Conservation (phyloP, 108 stramenopile species). For the Epipyxis sp. region DNA sequence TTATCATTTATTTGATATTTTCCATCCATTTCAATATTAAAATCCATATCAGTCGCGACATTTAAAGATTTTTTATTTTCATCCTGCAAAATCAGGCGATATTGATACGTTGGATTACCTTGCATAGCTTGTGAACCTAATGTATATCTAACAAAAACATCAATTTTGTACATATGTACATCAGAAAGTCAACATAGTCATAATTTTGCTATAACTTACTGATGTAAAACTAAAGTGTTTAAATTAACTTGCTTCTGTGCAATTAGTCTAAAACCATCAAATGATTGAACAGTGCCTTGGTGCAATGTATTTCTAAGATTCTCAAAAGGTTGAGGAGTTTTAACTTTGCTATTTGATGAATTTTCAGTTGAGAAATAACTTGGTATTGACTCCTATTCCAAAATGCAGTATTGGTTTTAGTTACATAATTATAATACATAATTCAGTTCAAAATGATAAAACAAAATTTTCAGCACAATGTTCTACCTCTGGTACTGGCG, state of each 20-base stretch:
- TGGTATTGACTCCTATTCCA: too few relatives aligned
- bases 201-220: background rate
- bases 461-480: too few relatives aligned
- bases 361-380: too few relatives aligned
- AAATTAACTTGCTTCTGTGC: slow-evolving; percentile 27
- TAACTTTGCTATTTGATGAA: slow-evolving; percentile 5
- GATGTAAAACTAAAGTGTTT: slow-evolving; percentile 20
- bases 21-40: slow-evolving; percentile 17
- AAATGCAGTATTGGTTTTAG: too few relatives aligned
- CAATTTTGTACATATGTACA: background rate
- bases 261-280: background rate
- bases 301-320: slow-evolving; percentile 4
- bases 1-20: background rate
- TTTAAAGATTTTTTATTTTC: background rate
- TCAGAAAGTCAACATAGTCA: background rate
- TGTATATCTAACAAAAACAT: too few relatives aligned
- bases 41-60: background rate
- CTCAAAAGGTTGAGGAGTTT: slow-evolving; percentile 4
- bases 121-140: background rate
- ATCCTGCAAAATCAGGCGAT: slow-evolving; percentile 24
- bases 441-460: too few relatives aligned
- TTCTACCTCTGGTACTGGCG: too few relatives aligned
- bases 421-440: too few relatives aligned
- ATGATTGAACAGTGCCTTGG: background rate
- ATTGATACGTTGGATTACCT: slow-evolving; percentile 18